Evolutionary conservation across 139 green algal species (phyloP), one percentile per base, ranked within the genome.

Genomic region (Coccomyxa sp.): DNA sequence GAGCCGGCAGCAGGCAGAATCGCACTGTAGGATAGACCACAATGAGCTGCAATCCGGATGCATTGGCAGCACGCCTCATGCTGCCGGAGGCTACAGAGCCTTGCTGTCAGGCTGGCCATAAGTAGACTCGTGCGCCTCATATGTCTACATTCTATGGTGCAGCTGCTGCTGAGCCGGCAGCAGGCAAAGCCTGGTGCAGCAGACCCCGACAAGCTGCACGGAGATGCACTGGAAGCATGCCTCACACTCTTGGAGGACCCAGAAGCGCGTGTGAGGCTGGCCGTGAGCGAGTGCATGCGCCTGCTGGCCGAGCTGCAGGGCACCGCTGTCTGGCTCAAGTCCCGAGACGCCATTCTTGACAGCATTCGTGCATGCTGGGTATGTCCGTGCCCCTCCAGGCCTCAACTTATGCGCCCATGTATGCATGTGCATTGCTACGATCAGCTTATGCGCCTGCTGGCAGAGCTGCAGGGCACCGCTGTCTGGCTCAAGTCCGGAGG

Each of bases 351-450:
- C 38, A 75, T 96, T n/a, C 77, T 93, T 29, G 39, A 74, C 33
- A 92, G 83, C 81, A 95, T 96, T 73, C 50, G 85, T 5, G 38
- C 73, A 29, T 87, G 93, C 78, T 94, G 90, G 78, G 90, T 90
- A 41, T 86, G 91, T 73, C 33, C 3, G 1, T 73, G 5, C 4
- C n/a, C 34, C 31, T 31, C 18, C 5, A 58, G 44, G 50, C 50
- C 50, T 6, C 27, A 22, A 18, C 50, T 10, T 64, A 22, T 64
- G 50, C 10, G 44, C 10, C 44, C 44, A 58, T 10, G 12, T 14
- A 58, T 58, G 44, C 22, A 4, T 64, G 50, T 64, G 50, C 18
- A 22, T 64, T 31, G 50, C 50, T 64, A n/a, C n/a, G 50, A 22
- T 1, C 50, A 64, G 5, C 5, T 22, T 64, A 64, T 7, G 50